Evolutionary conservation across 441 rosid species (phyloP), one percentile per base, ranked within the genome.

Genomic region (Arabidopsis hybrid): DNA sequence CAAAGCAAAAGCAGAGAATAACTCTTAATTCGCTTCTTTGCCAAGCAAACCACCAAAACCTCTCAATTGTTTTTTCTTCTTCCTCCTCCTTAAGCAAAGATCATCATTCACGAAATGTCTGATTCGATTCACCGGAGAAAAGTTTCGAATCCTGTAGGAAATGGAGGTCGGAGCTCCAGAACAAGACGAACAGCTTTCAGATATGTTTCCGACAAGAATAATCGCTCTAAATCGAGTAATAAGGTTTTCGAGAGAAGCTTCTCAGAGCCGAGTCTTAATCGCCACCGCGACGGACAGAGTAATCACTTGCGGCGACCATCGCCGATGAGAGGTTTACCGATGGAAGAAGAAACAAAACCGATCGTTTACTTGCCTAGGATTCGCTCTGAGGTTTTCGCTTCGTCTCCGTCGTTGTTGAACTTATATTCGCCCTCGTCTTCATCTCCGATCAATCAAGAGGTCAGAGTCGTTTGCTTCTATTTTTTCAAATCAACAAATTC

Each of bases 11-110:
- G 21, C 51, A 66, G 79, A 69, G 80, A 60, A 77, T 77, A 49
- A 49, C 11, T 12, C 10, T 9, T 8, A 21, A 36, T 35, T 71
- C 69, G 73, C 80, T 71, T 77, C 69, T 71, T 43, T 71, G 76
- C 21, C 80, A 77, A 77, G 80, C 76, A 77, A 77, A 68, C 68
- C 26, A 51, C 58, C 45, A 21, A 59, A 77, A 65, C 67, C 76
- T 64, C 39, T 71, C 56, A 71, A 2, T 18, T 21, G 26, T 46
- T 61, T 52, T 8, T 67, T 67, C 36, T 63, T 76, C 67, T 2
- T 63, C 9, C 14, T 53, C 38, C 49, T 43, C 65, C 36, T 65
- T 35, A 71, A 66, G 36, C 31, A 34, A 63, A 40, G 7, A 3
- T 46, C 65, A n/a, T 61, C 36, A 39, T 0, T 38, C 11, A 47